Conservation (phyloP, 1,139 yeast species). For the Candida dubliniensis region DNA sequence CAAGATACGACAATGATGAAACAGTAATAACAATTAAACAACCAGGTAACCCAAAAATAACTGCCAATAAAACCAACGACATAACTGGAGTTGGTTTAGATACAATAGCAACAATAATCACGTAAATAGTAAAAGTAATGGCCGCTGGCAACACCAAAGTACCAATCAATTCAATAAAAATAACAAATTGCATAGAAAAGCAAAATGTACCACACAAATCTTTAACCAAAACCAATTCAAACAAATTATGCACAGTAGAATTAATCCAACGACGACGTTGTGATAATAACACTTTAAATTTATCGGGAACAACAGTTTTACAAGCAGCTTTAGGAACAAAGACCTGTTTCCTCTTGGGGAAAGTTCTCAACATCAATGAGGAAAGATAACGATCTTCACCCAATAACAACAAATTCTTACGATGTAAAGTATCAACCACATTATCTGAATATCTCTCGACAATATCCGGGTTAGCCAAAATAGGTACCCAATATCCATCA, state of each 20-base stretch:
- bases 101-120: conserved; percentile 71
- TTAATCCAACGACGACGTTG: conserved; percentile 99
- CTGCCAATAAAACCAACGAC: conserved; percentile 74
- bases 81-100: conserved; percentile 81
- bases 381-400: conserved; percentile 94
- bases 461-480: conserved; percentile 92
- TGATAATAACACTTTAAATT: conserved; percentile 76
- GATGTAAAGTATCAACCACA: conserved; percentile 82
- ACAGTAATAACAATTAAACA: conserved; percentile 85
- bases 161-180: conserved; percentile 83
- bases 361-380: conserved; percentile 86
- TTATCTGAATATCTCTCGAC: conserved; percentile 94
- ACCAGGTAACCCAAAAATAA: conserved; percentile 91
- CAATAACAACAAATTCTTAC: conserved; percentile 79
- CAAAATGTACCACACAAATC: conserved; percentile 97
- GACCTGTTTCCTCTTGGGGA: conserved; percentile 90
- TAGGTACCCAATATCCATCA: conserved; percentile 96
- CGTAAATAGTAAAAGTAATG: conserved; percentile 81
- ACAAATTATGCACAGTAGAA: conserved; percentile 91
- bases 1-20: conserved; percentile 68
- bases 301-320: conserved; percentile 88
- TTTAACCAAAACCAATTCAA: conserved; percentile 84
- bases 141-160: conserved; percentile 94
- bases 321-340: conserved; percentile 95
- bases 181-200: conserved; percentile 94